Conservation (phyloP, 805 yeast genomes). For the Barnettozyma wickerhamii region DNA sequence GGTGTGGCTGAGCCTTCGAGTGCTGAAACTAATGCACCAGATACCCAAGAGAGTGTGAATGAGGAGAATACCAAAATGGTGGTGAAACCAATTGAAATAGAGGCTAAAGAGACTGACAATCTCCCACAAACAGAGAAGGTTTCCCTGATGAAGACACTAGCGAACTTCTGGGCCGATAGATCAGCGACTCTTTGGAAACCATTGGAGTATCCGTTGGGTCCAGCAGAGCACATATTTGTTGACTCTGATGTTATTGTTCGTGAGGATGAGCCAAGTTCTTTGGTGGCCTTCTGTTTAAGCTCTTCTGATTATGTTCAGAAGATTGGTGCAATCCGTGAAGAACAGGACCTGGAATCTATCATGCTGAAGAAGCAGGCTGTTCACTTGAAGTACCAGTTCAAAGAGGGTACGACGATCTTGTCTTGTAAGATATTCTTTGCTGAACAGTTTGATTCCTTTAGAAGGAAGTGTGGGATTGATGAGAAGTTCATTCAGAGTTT, state of each 20-base stretch:
- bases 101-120: constrained; percentile 16
- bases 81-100: constrained; percentile 14
- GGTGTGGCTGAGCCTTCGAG: too few species aligned
- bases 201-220: constrained; percentile 68
- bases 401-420: constrained; percentile 75
- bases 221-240: constrained; percentile 86
- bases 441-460: constrained; percentile 93
- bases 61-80: constrained; percentile 11
- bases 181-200: constrained; percentile 96
- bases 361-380: constrained; percentile 82
- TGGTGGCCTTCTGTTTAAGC: constrained; percentile 88
- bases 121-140: constrained; percentile 57
- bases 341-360: constrained; percentile 47
- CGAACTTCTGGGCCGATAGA: constrained; percentile 96
- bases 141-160: constrained; percentile 74
- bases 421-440: constrained; percentile 94
- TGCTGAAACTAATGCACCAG: constrained; percentile 11
- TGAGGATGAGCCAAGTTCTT: constrained; percentile 94
- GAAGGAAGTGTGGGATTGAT: constrained; percentile 76
- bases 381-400: constrained; percentile 88
- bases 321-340: constrained; percentile 31
- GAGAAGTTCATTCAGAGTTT: constrained; percentile 81
- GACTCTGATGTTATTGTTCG: constrained; percentile 92
- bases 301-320: constrained; percentile 77
- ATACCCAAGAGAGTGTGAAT: constrained; percentile 14